phyloP scores from a whole-genome alignment of 164 flowering plant species.

The Magnolia officinalis region DNA sequence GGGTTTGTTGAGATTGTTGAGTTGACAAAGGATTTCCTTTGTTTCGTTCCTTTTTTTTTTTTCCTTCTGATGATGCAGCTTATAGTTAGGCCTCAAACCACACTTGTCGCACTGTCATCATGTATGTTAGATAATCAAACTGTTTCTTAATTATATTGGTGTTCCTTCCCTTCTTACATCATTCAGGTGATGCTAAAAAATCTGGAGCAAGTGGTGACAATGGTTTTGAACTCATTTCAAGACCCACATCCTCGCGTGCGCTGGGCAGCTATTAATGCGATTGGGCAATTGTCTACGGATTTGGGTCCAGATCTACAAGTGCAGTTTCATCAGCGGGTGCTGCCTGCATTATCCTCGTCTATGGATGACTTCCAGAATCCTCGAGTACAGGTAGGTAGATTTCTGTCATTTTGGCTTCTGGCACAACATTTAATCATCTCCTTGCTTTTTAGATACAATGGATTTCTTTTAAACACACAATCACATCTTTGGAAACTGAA shows the following conservation, averaged over 20 bases:
- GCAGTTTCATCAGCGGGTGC: slow-evolving; percentile 76
- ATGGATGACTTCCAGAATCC: slow-evolving; percentile 99
- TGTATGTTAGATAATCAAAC: no score
- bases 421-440: background rate
- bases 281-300: slow-evolving; percentile 94
- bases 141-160: background rate
- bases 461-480: background rate
- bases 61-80: no score
- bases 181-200: slow-evolving; percentile 86
- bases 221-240: slow-evolving; percentile 88
- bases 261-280: slow-evolving; percentile 99
- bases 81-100: no score
- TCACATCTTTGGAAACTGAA: no score
- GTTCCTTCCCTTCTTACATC: background rate
- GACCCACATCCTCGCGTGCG: slow-evolving; percentile 95
- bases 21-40: no score
- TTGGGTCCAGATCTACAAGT: slow-evolving; percentile 95
- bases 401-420: background rate
- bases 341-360: slow-evolving; percentile 80
- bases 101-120: no score
- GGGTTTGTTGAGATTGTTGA: no score
- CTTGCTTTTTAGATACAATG: background rate
- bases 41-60: no score
- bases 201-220: slow-evolving; percentile 84
- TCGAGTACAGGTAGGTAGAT: slow-evolving; percentile 74